A percentile compares a stretch with the other conserved stretches of the same genome.
These are phyloP conservation scores for Tagetes patula DNA, from an alignment of 129 eudicot genomes.

Conservation along the genomic window DNA sequence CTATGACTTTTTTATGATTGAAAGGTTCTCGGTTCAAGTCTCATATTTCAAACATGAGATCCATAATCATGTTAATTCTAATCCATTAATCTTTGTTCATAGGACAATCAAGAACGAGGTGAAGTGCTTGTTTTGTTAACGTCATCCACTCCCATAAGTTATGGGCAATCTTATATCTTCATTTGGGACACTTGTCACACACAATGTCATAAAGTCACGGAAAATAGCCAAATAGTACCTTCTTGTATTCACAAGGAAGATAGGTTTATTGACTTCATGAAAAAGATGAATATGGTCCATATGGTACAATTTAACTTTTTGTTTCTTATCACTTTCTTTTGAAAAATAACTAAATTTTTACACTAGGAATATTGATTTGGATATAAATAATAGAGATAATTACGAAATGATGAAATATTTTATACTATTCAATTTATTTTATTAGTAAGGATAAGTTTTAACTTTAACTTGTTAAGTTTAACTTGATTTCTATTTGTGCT, in stretches of 20 bases:
- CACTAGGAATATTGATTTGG: background rate
- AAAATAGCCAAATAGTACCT: background rate
- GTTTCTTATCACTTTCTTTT: background rate
- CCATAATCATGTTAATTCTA: no score
- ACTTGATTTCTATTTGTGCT: no score
- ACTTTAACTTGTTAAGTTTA: no score
- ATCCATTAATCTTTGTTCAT: background rate
- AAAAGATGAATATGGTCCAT: background rate
- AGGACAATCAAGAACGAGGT: background rate
- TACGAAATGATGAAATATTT: no score
- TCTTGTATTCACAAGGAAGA: conserved; percentile 2
- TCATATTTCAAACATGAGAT: no score
- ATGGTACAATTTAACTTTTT: background rate
- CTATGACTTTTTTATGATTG: no score
- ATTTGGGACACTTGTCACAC: conserved; percentile 7
- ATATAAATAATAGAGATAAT: no score
- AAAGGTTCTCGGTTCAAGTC: no score
- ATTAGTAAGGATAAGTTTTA: background rate
- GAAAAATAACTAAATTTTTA: background rate
- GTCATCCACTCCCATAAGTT: conserved; percentile 15
- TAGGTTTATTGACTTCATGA: conserved; percentile 17
- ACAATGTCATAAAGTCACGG: background rate
- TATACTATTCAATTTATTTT: no score
- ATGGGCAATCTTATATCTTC: conserved; percentile 7
- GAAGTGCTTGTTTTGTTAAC: background rate